phyloP scores from a whole-genome alignment of 345 rosid genomes.

The Pseudoturritis turrita region DNA sequence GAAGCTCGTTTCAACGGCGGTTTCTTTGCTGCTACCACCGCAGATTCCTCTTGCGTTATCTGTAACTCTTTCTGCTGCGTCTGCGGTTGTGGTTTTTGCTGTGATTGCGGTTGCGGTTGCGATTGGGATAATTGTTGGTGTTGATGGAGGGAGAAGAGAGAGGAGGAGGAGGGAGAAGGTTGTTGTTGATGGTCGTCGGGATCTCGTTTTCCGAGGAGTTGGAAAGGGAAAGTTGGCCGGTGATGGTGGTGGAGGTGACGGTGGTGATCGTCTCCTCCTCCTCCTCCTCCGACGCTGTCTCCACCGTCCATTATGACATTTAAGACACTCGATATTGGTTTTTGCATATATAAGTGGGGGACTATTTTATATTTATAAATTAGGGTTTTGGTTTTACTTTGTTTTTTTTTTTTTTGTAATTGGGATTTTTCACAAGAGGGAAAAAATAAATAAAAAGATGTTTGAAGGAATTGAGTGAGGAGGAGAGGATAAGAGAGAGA shows the following conservation, averaged over 20 bases:
- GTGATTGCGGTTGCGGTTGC: constrained; percentile 14
- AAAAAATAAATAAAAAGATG: background rate
- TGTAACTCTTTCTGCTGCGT: constrained; percentile 18
- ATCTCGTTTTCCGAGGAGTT: constrained; percentile 78
- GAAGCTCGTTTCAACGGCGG: constrained; percentile 78
- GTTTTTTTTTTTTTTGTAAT: background rate
- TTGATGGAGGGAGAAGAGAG: constrained; percentile 45
- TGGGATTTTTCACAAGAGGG: background rate
- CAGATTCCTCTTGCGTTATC: constrained; percentile 20
- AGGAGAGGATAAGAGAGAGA: constrained; percentile 11
- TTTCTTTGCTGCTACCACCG: constrained; percentile 43
- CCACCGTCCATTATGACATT: constrained; percentile 35
- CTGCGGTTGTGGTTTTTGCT: constrained; percentile 17
- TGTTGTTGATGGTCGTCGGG: constrained; percentile 45
- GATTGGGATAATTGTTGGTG: constrained; percentile 36
- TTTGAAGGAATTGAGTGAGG: constrained; percentile 23
- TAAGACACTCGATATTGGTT: constrained; percentile 8
- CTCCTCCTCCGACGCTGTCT: constrained; percentile 46
- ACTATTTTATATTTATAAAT: constrained; percentile 21
- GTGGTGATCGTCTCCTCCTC: constrained; percentile 50
- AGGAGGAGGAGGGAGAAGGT: constrained; percentile 48
- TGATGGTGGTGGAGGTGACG: constrained; percentile 52
- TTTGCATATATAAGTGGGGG: constrained; percentile 28
- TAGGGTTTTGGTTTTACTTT: constrained; percentile 40
- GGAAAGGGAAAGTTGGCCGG: constrained; percentile 71